Evolutionary conservation across 768 basidiomycete species (phyloP), one percentile per base, ranked within the genome.

Genomic region (Russula sp.): DNA sequence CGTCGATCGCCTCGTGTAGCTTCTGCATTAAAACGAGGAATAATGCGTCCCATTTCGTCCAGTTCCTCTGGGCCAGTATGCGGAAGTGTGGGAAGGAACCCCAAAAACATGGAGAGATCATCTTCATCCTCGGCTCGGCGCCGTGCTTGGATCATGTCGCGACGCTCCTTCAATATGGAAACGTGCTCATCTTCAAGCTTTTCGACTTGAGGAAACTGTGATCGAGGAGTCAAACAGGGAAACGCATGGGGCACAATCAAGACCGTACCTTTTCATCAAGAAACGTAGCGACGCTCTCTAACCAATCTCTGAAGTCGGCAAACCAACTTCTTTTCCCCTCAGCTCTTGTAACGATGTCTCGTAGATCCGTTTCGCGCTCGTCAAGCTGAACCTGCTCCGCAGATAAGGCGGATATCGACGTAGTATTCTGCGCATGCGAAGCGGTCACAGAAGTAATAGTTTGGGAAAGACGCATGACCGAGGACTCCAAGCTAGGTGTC

Each of bases 301-400:
- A 75, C 88, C 90, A 92, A 42, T 91, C 89, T 59, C 78, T 81
- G 76, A 94, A 90, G 57, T 82, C 81, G 13, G 76, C 77, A 69
- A 94, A 93, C 92, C 92, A 94, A 20, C 84, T 84, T 54, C 90
- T 78, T 75, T 94, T 93, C 51, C 77, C 81, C 72, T 93, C 92
- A 0, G 92, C 88, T 61, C 78, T 80, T 38, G 80, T 80, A 7
- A 94, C 84, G 82, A 92, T 84, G 28, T 83, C 80, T 20, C 91
- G 81, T 77, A 94, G 80, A 66, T 91, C 89, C 22, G 76, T 77
- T 73, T 93, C 91, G 52, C 89, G 83, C 13, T 76, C 72, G 28
- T 89, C 86, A 1, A 92, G 76, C 67, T 88, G 82, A 2, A 75
- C 72, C n/a, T 81, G 80, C 71, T 94, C 89, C 59, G 82, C 79